Evolutionary conservation across 108 stramenopile genomes (phyloP), one percentile per base, ranked within the genome.

Genomic region (Nannochloropsis salina): DNA sequence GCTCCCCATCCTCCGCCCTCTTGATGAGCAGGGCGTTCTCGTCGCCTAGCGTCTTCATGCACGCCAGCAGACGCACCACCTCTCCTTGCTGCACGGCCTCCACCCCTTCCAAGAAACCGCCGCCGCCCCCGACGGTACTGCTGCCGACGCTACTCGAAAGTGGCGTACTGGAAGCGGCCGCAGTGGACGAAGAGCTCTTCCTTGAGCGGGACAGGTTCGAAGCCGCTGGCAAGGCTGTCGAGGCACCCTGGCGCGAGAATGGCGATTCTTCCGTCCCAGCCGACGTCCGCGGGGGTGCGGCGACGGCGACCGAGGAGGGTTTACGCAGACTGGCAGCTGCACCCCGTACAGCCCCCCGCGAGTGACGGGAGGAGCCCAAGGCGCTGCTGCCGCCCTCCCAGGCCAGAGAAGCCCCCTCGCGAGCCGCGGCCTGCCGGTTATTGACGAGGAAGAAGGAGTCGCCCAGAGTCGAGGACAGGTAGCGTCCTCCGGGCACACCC

Each of bases 361-460:
- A 42, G 41, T 44, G 45, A 2, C 86, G 8, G 15, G 31, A 18
- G 41, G 45, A 44, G 6, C 21, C n/a, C 85, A 15, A 80, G 40
- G n/a, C 44, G 9, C 8, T 80, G 21, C 10, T 80, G 5, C 40
- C 44, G 12, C 20, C 41, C 43, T 12, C 51, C 74, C 40, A 44
- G 42, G 8, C 18, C 80, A 21, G 42, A 43, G 42, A 79, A 80
- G 21, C 51, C 86, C 9, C 83, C 87, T 18, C 87, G 83, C 61
- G 81, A 45, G 42, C 83, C 51, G 47, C 83, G 80, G 9, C 83
- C 84, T 80, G 61, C 20, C 61, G 61, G 6, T 88, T 51, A 84
- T 84, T 88, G 8, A 88, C 80, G 9, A 88, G 51, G 80, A 51
- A 88, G 45, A 88, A 88, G 44, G 87, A 88, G 20, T 88, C 87